phyloP scores from a whole-genome alignment of 2,329 filamentous ascomycete genomes.

The Penicillium sp. region DNA sequence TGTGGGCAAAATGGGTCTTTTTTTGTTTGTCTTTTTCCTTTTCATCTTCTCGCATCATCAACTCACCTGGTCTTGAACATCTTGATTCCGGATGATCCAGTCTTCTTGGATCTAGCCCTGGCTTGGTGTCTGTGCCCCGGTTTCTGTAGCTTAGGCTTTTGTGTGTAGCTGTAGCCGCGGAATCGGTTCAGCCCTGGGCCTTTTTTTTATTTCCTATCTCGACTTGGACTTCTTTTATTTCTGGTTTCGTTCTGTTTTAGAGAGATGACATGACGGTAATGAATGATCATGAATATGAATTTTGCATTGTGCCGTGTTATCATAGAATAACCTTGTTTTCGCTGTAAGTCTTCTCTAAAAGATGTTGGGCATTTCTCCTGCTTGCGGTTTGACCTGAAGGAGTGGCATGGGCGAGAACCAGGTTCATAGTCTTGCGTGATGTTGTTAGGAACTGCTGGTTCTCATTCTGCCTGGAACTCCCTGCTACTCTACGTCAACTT shows the following conservation, averaged over 20 bases:
- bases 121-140: not conserved
- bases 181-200: too few relatives aligned
- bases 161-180: not conserved
- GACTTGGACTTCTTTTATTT: not conserved
- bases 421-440: not conserved
- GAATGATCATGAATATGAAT: constrained; percentile 26
- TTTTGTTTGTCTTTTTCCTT: constrained; percentile 11
- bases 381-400: too few relatives aligned
- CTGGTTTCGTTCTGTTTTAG: constrained; percentile 23
- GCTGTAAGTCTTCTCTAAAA: not conserved
- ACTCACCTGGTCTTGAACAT: not conserved
- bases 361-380: not conserved
- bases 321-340: not conserved
- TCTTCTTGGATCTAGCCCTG: not conserved
- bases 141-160: not conserved
- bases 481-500: too few relatives aligned
- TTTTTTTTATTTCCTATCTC: not conserved
- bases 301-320: not conserved
- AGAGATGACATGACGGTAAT: constrained; percentile 34
- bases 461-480: not conserved
- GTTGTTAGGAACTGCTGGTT: not conserved
- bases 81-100: too few relatives aligned
- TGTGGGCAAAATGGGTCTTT: constrained; percentile 19
- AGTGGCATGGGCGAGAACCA: not conserved
- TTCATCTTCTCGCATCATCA: not conserved